Evolutionary conservation across 2,329 filamentous ascomycete genomes (phyloP), one percentile per base, ranked within the genome.

Genomic region (Pochonia chlamydosporia): DNA sequence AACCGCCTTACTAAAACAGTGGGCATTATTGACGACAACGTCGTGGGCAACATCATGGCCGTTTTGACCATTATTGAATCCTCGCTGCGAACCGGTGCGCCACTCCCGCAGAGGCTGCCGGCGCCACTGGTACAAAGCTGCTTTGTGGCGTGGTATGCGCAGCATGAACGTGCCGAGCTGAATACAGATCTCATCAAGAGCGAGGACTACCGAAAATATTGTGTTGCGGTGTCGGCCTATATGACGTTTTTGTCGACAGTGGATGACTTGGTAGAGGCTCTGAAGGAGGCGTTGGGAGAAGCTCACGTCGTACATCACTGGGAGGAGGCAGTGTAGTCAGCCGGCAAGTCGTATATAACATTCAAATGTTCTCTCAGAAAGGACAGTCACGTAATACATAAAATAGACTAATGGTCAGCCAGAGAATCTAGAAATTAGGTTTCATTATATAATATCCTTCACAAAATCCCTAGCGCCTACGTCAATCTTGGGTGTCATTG

Each of bases 31-130:
- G 68, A 73, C 25, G 66, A 74, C 14, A 58, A 61, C 2, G 61
- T 61, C n/a, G 69, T 78, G 9, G 72, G 69, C 3, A 73, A 76
- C 24, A 52, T 74, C 43, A 78, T 77, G 74, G 71, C 71, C 1
- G 71, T 76, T 2, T 54, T 78, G 1, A 62, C 60, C 1, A 65
- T 76, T 3, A 56, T 74, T 6, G 71, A 75, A 42, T 72, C 75
- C 43, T 60, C 71, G 2, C 55, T 78, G 13, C 66, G 69, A 18
- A 75, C 71, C 0, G 74, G 71, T 0, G 66, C 68, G n/a, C 64
- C 75, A 1, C 53, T 75, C 1, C 74, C 74, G 0, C 70, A 73
- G 44, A 60, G 73, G 3, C 52, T 78, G 1, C 74, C 74, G 0
- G 67, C 70, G 1, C 75, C 74, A 2, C 52, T 78, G 20, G 54